Percentiles rank a stretch among this genome's conserved stretches.
Conservation (phyloP, 2,329 filamentous ascomycete species). For the Alternaria sp. region DNA sequence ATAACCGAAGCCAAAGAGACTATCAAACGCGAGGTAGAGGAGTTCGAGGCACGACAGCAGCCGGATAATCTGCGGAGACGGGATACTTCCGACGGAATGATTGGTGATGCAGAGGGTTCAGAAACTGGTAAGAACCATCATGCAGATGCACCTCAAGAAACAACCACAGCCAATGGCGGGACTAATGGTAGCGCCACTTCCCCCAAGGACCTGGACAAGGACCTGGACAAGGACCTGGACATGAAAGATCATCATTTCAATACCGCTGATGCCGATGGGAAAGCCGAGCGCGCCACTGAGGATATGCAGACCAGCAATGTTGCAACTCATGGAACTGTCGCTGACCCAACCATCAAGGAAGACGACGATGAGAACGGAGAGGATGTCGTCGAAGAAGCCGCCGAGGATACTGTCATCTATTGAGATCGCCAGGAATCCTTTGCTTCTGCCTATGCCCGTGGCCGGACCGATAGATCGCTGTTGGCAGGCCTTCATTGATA, state of each 20-base stretch:
- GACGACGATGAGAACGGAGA: slow-evolving; percentile 75
- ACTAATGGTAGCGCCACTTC: slow-evolving; percentile 33
- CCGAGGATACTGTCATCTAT: slow-evolving; percentile 92
- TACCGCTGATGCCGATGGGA: slow-evolving; percentile 26
- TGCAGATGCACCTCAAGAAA: slow-evolving; percentile 29
- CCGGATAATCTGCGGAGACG: slow-evolving; percentile 35
- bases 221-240: slow-evolving; percentile 38
- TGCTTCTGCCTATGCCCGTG: not conserved
- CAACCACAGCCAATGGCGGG: slow-evolving; percentile 32
- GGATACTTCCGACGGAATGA: slow-evolving; percentile 21
- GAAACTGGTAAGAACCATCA: slow-evolving; percentile 36
- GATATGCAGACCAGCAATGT: slow-evolving; percentile 27
- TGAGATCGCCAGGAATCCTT: slow-evolving; percentile 54
- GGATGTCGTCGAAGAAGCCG: slow-evolving; percentile 77
- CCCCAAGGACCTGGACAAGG: slow-evolving; percentile 35
- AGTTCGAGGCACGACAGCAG: slow-evolving; percentile 62
- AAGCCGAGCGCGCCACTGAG: slow-evolving; percentile 20
- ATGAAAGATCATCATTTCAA: slow-evolving; percentile 37
- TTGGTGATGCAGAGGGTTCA: slow-evolving; percentile 25
- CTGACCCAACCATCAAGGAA: slow-evolving; percentile 52
- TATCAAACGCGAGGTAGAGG: slow-evolving; percentile 70
- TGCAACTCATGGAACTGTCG: slow-evolving; percentile 38
- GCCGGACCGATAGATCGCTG: slow-evolving; percentile 1
- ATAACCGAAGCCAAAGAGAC: slow-evolving; percentile 68
- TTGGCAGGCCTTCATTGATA: not conserved